Conservation (phyloP, 2,329 filamentous ascomycete genomes). For the Sarocladium kiliense region DNA sequence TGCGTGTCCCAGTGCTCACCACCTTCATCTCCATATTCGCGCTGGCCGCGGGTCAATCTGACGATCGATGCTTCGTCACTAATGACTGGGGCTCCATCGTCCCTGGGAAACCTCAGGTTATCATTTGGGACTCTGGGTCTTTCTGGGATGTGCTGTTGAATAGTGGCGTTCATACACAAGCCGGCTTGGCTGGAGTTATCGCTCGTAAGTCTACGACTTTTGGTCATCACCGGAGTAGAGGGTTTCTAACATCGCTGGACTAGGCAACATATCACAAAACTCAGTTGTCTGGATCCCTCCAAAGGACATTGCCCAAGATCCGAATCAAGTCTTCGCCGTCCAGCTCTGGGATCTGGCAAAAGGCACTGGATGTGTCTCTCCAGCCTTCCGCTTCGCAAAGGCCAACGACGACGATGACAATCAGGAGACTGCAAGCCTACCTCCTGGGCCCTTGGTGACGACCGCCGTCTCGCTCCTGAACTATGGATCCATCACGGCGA, state of each 20-base stretch:
- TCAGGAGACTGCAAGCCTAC: no score
- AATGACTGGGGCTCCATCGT: neutral
- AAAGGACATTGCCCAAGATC: neutral
- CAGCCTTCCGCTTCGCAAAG: no score
- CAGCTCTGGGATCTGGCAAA: no score
- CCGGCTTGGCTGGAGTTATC: neutral
- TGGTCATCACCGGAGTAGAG: neutral
- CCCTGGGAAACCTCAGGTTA: neutral
- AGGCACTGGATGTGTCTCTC: no score
- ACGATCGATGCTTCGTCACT: neutral
- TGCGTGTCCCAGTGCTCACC: no score
- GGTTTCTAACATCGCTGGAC: neutral
- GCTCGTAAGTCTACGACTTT: neutral
- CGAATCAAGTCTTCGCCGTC: neutral
- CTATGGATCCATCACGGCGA: no score
- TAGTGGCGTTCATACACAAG: neutral
- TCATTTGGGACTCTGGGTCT: neutral
- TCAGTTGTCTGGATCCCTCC: neutral
- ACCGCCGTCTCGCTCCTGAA: no score
- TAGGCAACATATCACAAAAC: neutral
- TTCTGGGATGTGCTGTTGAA: neutral
- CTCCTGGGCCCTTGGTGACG: no score
- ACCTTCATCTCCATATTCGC: no score
- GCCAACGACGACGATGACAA: no score
- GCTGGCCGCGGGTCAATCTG: no score